Percentiles rank a stretch among this genome's conserved stretches.
Evolutionary conservation across 139 green algal genomes (phyloP).

Genomic region (Chlamydomonas applanata): DNA sequence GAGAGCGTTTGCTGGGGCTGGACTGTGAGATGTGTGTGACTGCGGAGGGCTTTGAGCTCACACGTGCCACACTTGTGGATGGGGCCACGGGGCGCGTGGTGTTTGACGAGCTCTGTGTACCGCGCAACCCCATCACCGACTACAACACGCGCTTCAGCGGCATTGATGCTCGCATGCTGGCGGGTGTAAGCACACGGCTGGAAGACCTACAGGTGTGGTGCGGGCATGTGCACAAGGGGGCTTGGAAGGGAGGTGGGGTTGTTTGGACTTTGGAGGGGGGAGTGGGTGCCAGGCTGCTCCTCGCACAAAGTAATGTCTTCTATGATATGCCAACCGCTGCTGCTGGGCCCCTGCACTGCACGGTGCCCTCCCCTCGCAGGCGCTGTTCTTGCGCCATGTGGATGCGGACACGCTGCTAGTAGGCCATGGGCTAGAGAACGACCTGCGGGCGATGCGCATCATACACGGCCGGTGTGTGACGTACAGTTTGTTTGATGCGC

Average conservation of each 20-base stretch:
- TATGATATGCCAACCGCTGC: neutral
- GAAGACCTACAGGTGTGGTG: conserved; percentile 62
- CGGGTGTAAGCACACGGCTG: conserved; percentile 60
- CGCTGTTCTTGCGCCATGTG: conserved; percentile 28
- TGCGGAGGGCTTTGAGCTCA: conserved; percentile 68
- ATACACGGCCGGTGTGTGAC: conserved; percentile 45
- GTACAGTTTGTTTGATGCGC: neutral
- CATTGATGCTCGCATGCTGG: conserved; percentile 78
- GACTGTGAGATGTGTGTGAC: conserved; percentile 92
- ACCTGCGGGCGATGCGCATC: conserved; percentile 71
- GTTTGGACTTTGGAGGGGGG: neutral
- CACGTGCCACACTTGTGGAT: conserved; percentile 66
- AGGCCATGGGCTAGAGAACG: conserved; percentile 91
- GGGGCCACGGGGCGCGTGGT: conserved; percentile 34
- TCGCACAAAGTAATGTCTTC: no score
- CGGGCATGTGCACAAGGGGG: no score
- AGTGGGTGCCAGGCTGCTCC: neutral
- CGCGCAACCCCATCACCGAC: conserved; percentile 77
- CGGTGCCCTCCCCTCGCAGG: neutral
- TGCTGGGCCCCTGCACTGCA: no score
- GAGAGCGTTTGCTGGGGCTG: conserved; percentile 57
- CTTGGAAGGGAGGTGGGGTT: neutral
- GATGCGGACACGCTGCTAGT: conserved; percentile 75
- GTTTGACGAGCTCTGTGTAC: conserved; percentile 82
- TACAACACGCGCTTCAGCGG: conserved; percentile 87